phyloP scores from a whole-genome alignment of 192 early-diverging fungal species.

The Podochytrium sp. region DNA sequence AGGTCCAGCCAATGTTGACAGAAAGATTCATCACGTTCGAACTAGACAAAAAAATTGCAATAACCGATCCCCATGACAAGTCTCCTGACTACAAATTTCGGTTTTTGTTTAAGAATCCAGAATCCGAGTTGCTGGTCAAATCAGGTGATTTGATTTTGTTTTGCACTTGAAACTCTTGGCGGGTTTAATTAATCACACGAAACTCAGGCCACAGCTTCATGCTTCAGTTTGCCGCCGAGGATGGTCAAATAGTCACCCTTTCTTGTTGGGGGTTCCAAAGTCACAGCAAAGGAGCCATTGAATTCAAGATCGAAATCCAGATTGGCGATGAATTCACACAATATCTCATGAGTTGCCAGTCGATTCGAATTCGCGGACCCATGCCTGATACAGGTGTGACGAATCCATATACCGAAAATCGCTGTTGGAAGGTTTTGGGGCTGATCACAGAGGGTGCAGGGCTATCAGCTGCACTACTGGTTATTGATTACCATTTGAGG shows the following conservation, averaged over 20 bases:
- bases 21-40: constrained; percentile 12
- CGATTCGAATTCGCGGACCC: constrained; percentile 36
- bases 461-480: constrained; percentile 32
- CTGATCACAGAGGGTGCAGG: constrained; percentile 43
- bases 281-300: constrained; percentile 21
- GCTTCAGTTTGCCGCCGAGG: constrained; percentile 27
- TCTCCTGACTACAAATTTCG: constrained; percentile 21
- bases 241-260: constrained; percentile 34
- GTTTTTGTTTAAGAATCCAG: constrained; percentile 16
- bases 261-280: constrained; percentile 30
- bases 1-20: not conserved
- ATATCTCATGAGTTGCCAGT: constrained; percentile 27
- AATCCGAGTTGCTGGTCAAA: constrained; percentile 13
- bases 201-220: constrained; percentile 37
- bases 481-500: constrained; percentile 43
- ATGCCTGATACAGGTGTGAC: constrained; percentile 14
- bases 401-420: constrained; percentile 25
- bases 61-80: not conserved
- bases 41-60: constrained; percentile 3
- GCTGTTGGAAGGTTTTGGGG: constrained; percentile 39
- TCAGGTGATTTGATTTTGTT: too few relatives aligned
- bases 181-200: too few relatives aligned
- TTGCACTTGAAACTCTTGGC: too few relatives aligned
- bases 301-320: constrained; percentile 34
- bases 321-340: constrained; percentile 36